phyloP scores from a whole-genome alignment of 352 stramenopile species.

The Pythium vanterpoolii region DNA sequence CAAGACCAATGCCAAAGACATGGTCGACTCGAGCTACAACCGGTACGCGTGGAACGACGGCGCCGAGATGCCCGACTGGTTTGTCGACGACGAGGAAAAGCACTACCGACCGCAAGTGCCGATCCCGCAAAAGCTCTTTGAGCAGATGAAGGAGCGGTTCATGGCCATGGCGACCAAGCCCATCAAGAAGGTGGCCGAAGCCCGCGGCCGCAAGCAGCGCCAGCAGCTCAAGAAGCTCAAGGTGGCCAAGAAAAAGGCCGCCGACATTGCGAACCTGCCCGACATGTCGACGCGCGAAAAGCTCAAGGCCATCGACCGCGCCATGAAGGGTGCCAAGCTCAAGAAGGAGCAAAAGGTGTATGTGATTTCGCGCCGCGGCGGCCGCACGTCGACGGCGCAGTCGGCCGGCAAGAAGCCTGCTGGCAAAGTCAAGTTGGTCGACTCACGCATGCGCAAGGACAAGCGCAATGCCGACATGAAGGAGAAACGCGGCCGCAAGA shows the following conservation, averaged over 20 bases:
- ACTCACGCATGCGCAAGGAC: slow-evolving; percentile 98
- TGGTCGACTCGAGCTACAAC: slow-evolving; percentile 99
- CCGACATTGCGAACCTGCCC: slow-evolving; percentile 92
- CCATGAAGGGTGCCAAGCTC: slow-evolving; percentile 90
- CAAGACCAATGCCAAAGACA: slow-evolving; percentile 95
- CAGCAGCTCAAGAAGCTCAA: slow-evolving; percentile 94
- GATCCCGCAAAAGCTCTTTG: slow-evolving; percentile 94
- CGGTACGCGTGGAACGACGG: slow-evolving; percentile 99
- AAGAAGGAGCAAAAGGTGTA: slow-evolving; percentile 96
- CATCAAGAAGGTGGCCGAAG: slow-evolving; percentile 99
- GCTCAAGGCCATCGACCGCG: slow-evolving; percentile 97
- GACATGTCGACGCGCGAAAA: slow-evolving; percentile 98
- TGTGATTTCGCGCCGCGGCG: slow-evolving; percentile 89
- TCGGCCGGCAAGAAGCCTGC: slow-evolving; percentile 74
- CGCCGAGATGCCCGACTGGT: slow-evolving; percentile 96
- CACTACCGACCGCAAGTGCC: slow-evolving; percentile 98
- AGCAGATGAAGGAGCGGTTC: slow-evolving; percentile 97
- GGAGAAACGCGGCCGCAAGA: slow-evolving; percentile 82
- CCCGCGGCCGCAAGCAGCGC: slow-evolving; percentile 94
- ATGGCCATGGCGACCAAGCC: slow-evolving; percentile 95
- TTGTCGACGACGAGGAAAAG: slow-evolving; percentile 94
- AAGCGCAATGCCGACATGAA: slow-evolving; percentile 86
- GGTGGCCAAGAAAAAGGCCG: slow-evolving; percentile 97
- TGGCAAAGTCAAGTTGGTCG: slow-evolving; percentile 96
- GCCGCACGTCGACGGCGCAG: slow-evolving; percentile 42